Conservation (phyloP, 2,329 filamentous ascomycete genomes). For the Pseudohalonectria lignicola region DNA sequence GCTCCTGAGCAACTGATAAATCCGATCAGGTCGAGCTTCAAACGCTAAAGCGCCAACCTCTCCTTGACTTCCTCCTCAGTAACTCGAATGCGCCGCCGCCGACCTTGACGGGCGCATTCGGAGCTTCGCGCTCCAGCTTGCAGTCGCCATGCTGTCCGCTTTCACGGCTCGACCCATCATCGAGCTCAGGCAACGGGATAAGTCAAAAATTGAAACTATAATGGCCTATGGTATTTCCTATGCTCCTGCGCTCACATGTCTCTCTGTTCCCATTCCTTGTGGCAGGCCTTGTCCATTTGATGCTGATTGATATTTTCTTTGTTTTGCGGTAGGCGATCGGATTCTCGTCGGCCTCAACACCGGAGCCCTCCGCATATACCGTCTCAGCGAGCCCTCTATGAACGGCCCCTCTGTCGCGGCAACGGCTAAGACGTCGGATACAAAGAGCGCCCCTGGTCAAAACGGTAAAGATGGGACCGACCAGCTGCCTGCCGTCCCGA, state of each 20-base stretch:
- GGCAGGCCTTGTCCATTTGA: too few relatives aligned
- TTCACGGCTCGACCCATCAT: constrained; percentile 94
- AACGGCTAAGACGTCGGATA: constrained; percentile 7
- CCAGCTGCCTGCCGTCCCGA: constrained; percentile 9
- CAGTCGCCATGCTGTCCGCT: constrained; percentile 76
- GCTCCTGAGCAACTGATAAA: too few relatives aligned
- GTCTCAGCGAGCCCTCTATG: constrained; percentile 59
- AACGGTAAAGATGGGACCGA: not conserved
- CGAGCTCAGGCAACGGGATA: constrained; percentile 92
- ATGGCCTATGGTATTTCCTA: constrained; percentile 63
- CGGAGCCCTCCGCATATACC: constrained; percentile 80
- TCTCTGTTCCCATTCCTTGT: too few relatives aligned
- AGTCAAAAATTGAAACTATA: constrained; percentile 93
- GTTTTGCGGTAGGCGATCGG: constrained; percentile 80
- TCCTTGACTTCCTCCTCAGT: too few relatives aligned
- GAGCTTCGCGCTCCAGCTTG: constrained; percentile 22
- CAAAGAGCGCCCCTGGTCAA: constrained; percentile 13
- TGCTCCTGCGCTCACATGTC: too few relatives aligned
- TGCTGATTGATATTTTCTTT: too few relatives aligned
- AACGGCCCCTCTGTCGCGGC: constrained; percentile 5
- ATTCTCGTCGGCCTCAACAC: constrained; percentile 87
- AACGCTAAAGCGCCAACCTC: too few relatives aligned
- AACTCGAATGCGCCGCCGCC: not conserved
- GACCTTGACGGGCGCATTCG: too few relatives aligned
- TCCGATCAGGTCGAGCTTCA: too few relatives aligned